Percentiles rank a stretch among this genome's conserved stretches.
Evolutionary conservation across 495 filamentous ascomycete genomes (phyloP).

Genomic region (Neurospora sp.): DNA sequence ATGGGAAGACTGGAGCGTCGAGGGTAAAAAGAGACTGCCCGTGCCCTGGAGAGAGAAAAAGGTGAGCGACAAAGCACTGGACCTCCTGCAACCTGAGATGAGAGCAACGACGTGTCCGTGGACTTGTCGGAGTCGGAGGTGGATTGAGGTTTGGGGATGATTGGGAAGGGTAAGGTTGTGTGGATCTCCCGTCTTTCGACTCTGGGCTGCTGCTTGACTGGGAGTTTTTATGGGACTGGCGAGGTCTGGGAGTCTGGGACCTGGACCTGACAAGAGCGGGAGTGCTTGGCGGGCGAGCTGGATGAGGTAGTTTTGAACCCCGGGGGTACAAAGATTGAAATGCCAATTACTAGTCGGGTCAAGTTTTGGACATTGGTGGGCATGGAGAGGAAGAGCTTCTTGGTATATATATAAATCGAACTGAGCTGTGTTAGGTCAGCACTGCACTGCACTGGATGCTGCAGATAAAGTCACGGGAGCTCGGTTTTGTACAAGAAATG

Average conservation of each 20-base stretch:
- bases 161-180: background rate
- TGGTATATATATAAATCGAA: background rate
- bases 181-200: background rate
- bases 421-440: background rate
- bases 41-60: background rate
- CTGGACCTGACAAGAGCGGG: background rate
- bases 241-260: background rate
- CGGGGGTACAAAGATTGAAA: background rate
- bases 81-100: background rate
- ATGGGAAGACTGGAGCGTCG: background rate
- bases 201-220: background rate
- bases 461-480: background rate
- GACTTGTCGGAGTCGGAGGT: background rate
- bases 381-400: background rate
- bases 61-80: background rate
- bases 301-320: background rate
- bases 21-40: background rate
- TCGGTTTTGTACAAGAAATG: background rate
- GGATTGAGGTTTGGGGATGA: background rate
- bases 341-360: background rate
- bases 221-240: background rate
- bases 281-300: background rate
- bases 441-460: background rate
- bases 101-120: background rate
- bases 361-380: background rate